A percentile compares a stretch with the other conserved stretches of the same genome.
These are phyloP conservation scores for Lachnellula willkommii DNA, from an alignment of 2,329 filamentous ascomycete species.

Conservation along the genomic window DNA sequence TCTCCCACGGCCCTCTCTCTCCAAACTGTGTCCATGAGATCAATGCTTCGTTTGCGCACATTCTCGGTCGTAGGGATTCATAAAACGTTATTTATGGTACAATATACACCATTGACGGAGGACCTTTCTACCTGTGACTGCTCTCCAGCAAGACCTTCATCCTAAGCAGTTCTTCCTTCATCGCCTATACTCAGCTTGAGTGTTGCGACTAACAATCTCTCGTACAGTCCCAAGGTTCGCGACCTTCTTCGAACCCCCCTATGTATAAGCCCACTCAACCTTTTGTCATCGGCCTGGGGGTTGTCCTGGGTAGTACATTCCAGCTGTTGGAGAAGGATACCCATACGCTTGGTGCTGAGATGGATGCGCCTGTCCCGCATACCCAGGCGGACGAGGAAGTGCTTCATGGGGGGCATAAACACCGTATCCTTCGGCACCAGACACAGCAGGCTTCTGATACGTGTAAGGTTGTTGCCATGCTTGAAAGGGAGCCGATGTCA, in stretches of 20 bases:
- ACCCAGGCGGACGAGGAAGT: slow-evolving; percentile 15
- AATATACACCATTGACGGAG: slow-evolving; percentile 8
- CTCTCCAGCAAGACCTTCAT: background rate
- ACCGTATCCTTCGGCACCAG: slow-evolving; percentile 23
- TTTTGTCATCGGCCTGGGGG: slow-evolving; percentile 20
- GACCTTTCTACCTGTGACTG: background rate
- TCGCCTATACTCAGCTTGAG: background rate
- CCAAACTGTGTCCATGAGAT: background rate
- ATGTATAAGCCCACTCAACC: background rate
- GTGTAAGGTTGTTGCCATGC: slow-evolving; percentile 27
- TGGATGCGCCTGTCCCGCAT: slow-evolving; percentile 14
- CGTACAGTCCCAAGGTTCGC: background rate
- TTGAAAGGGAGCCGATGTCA: slow-evolving; percentile 19
- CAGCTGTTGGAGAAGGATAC: slow-evolving; percentile 22
- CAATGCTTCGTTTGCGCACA: background rate
- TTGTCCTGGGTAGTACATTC: slow-evolving; percentile 25
- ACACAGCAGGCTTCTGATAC: slow-evolving; percentile 24
- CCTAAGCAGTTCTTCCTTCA: background rate
- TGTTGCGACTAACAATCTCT: background rate
- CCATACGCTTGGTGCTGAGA: slow-evolving; percentile 15
- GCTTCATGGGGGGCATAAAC: slow-evolving; percentile 16
- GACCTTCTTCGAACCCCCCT: background rate
- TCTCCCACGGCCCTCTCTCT: background rate
- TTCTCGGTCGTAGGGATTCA: slow-evolving; percentile 2
- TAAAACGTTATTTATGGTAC: slow-evolving; percentile 8